Conservation (phyloP, 2,329 filamentous ascomycete genomes). For the Fonsecaea pedrosoi region DNA sequence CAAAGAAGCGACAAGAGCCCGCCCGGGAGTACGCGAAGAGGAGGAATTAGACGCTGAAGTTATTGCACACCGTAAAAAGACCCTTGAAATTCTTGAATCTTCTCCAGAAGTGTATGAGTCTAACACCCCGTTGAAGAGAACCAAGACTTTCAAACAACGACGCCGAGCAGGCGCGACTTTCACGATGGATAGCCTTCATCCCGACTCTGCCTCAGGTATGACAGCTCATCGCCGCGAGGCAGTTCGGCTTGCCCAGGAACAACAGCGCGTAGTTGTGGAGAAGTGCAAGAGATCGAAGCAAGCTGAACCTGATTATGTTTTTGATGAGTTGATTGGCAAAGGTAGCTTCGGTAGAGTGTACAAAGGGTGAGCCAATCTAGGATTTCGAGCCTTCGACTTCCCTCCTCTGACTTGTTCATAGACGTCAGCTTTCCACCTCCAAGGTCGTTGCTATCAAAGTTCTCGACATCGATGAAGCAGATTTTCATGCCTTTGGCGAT, state of each 20-base stretch:
- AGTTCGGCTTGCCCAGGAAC: slow-evolving; percentile 54
- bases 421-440: slow-evolving; percentile 47
- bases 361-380: slow-evolving; percentile 49
- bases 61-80: slow-evolving; percentile 19
- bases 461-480: slow-evolving; percentile 57
- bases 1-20: slow-evolving; percentile 1
- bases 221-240: slow-evolving; percentile 58
- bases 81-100: slow-evolving; percentile 28
- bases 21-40: neutral
- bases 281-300: slow-evolving; percentile 55
- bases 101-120: slow-evolving; percentile 20
- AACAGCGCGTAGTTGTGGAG: slow-evolving; percentile 53
- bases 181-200: slow-evolving; percentile 36
- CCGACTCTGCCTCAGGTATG: slow-evolving; percentile 45
- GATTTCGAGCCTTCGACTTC: neutral
- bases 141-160: slow-evolving; percentile 19
- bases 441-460: slow-evolving; percentile 60
- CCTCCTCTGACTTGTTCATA: slow-evolving; percentile 22
- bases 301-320: slow-evolving; percentile 55
- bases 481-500: slow-evolving; percentile 56
- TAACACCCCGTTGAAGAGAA: slow-evolving; percentile 5
- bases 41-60: slow-evolving; percentile 14
- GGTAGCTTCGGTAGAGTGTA: slow-evolving; percentile 60
- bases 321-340: slow-evolving; percentile 60
- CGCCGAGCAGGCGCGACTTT: slow-evolving; percentile 48